Base-by-base conservation (phyloP, 2,329 filamentous ascomycete genomes). In the Metarhizium humberi region DNA sequence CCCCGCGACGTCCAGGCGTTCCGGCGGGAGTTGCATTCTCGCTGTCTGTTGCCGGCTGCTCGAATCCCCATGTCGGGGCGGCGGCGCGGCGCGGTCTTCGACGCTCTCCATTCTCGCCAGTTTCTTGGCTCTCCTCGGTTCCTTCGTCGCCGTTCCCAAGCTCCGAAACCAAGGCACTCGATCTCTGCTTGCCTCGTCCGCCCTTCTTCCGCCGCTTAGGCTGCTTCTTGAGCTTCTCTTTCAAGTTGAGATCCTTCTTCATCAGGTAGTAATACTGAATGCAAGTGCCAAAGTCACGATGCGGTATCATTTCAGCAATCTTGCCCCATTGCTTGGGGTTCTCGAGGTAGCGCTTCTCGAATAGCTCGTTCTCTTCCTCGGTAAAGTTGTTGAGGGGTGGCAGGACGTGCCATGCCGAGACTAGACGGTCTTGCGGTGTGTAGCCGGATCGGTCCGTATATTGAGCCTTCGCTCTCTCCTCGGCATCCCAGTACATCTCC, bases 211-310 rank as follows among this genome's bases (percentile, higher is more conserved):
- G 75, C 64, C 77, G 76, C 67, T 77, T 81, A 56, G 78, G 81
- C 69, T 81, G 83, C 71, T 78, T 83, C 69, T 82, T 85, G 34
- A 87, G 76, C 69, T 88, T 89, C 65, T 89, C 86, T 67, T 92
- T 90, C 58, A 92, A 84, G 59, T 88, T 85, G 46, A 84, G 80
- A 50, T 84, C 78, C 71, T 86, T 87, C 72, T 84, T 94, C 66
- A 86, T 88, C 59, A 88, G 78, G 69, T 94, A 94, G 70, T 94
- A 94, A 69, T 92, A 90, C 66, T 90, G 86, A 62, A 94, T 94
- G 69, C 87, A 90, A 50, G 88, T 82, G 60, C 87, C 86, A 69
- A 90, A 91, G 63, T 88, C 84, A 29, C 88, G 82, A 34, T 79
- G 77, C 0, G 80, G 79, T 6, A 92, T 72, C 29, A 78, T 77